These are phyloP conservation scores for Crithidia sp. DNA, from an alignment of 208 protist genomes.

Conservation along the genomic window DNA sequence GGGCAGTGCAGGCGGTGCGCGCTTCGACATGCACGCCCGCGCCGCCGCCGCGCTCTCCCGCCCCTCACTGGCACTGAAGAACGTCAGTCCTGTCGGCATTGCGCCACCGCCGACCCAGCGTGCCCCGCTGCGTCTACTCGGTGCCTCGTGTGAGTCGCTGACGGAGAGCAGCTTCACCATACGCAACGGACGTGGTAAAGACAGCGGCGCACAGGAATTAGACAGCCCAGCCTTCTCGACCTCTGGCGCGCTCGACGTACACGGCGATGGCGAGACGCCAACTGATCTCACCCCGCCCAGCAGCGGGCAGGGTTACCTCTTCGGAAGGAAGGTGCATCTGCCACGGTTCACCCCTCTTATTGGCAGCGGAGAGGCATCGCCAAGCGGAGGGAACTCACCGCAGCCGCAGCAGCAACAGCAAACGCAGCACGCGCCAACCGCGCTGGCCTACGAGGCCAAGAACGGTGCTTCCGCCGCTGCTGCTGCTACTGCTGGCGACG, in stretches of 20 bases:
- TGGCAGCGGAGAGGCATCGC: not conserved
- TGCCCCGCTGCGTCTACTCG: not conserved
- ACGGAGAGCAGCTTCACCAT: constrained; percentile 23
- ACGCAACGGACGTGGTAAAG: constrained; percentile 6
- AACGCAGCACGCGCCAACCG: not conserved
- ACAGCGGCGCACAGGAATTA: not conserved
- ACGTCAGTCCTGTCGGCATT: not conserved
- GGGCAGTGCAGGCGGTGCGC: not conserved
- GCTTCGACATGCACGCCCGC: not conserved
- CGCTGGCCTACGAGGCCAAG: not conserved
- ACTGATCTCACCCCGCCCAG: constrained; percentile 21
- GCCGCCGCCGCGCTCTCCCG: not conserved
- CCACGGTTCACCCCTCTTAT: constrained; percentile 20
- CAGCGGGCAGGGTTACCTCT: not conserved
- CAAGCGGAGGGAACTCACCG: not conserved
- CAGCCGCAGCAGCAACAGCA: not conserved
- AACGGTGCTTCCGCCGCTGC: not conserved
- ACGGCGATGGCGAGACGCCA: not conserved
- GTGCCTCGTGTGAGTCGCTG: constrained; percentile 4
- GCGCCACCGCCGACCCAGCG: not conserved
- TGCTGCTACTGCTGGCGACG: too few relatives aligned
- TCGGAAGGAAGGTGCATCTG: constrained; percentile 8
- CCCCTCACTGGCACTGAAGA: not conserved
- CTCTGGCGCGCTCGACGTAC: not conserved
- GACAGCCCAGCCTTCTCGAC: constrained; percentile 8